Conservation (phyloP, 1,284 basidiomycete genomes). For the Naganishia liquefaciens region DNA sequence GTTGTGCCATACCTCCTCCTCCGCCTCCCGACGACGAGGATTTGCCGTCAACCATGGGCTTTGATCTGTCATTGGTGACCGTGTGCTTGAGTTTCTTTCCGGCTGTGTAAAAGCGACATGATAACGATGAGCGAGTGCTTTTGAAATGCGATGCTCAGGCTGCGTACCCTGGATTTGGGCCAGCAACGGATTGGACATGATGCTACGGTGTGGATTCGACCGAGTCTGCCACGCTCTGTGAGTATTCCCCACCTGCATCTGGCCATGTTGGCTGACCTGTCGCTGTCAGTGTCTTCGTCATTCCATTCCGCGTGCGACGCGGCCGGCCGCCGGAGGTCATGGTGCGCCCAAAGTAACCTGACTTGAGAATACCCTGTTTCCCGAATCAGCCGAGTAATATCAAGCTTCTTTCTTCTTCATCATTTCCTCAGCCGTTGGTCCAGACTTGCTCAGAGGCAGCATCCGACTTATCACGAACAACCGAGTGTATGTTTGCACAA, state of each 20-base stretch:
- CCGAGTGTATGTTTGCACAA: constrained; percentile 1
- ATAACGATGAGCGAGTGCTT: not conserved
- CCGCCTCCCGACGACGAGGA: constrained; percentile 53
- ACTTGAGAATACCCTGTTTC: too few species aligned
- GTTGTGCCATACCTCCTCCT: constrained; percentile 30
- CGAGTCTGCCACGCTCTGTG: not conserved
- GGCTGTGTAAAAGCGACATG: not conserved
- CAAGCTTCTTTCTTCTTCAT: too few species aligned
- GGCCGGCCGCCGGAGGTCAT: too few species aligned
- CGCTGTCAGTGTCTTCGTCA: not conserved
- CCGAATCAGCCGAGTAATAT: too few species aligned
- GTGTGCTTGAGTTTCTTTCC: constrained; percentile 41
- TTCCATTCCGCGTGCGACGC: not conserved
- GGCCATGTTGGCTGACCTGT: not conserved
- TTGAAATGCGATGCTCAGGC: not conserved
- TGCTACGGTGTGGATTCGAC: not conserved
- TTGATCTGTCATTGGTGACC: constrained; percentile 77
- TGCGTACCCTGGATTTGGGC: constrained; percentile 21
- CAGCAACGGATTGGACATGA: constrained; percentile 24
- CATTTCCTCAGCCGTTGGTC: too few species aligned
- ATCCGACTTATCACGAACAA: not conserved
- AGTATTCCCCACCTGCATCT: not conserved
- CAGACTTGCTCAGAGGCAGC: not conserved
- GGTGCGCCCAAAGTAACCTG: too few species aligned
- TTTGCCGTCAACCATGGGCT: constrained; percentile 61